phyloP scores from a whole-genome alignment of 139 green algal genomes.

The Picochlorum costavermella region DNA sequence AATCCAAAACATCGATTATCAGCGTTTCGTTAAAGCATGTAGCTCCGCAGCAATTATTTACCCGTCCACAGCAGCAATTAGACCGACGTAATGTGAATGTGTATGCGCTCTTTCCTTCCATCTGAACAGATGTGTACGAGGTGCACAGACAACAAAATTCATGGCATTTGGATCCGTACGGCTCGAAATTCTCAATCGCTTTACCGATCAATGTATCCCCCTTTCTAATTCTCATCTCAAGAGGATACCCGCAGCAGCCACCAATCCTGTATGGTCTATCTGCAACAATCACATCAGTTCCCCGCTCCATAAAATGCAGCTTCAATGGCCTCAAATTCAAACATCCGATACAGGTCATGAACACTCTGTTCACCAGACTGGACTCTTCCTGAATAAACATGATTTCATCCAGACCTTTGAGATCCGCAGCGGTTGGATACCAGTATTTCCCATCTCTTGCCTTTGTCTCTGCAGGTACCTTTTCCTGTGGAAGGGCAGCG shows the following conservation, averaged over 20 bases:
- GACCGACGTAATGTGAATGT: constrained; percentile 24
- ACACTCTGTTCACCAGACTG: background rate
- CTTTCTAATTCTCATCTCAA: background rate
- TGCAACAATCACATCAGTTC: background rate
- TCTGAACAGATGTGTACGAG: constrained; percentile 10
- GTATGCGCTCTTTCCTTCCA: constrained; percentile 5
- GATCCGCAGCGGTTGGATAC: background rate
- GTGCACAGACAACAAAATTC: constrained; percentile 10
- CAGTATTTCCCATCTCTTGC: background rate
- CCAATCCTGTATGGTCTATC: background rate
- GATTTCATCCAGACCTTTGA: background rate
- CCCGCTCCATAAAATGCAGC: background rate
- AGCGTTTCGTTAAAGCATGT: constrained; percentile 32
- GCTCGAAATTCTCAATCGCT: constrained; percentile 1
- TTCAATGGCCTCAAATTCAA: constrained; percentile 4
- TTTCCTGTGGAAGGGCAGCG: background rate
- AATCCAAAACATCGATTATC: constrained; percentile 28
- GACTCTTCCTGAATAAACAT: background rate
- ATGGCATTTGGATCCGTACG: constrained; percentile 5
- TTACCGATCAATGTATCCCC: background rate
- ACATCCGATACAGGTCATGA: background rate
- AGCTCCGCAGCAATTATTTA: constrained; percentile 40
- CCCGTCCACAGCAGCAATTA: constrained; percentile 25
- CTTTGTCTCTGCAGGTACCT: background rate
- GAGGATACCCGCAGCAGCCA: background rate